Conservation (phyloP, 2,329 filamentous ascomycete genomes). For the Neophaeococcomyces mojaviensis region DNA sequence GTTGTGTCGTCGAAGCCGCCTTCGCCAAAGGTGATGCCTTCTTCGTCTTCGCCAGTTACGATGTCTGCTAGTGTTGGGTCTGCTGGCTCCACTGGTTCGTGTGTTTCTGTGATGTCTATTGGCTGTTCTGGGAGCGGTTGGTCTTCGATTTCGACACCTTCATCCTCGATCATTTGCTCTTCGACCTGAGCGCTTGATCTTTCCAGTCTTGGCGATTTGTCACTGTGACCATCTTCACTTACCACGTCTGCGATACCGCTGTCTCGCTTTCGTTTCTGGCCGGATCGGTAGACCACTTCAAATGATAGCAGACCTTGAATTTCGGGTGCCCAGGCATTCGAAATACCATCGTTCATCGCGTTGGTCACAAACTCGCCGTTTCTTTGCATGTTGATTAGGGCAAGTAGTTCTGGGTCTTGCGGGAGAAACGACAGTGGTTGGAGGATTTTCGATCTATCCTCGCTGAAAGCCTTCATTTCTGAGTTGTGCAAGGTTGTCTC, state of each 20-base stretch:
- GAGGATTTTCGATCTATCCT: slow-evolving; percentile 77
- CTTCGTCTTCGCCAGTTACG: slow-evolving; percentile 41
- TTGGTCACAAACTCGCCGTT: slow-evolving; percentile 82
- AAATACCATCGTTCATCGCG: slow-evolving; percentile 73
- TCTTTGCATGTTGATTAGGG: slow-evolving; percentile 85
- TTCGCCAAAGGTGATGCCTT: slow-evolving; percentile 33
- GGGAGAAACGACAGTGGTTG: slow-evolving; percentile 77
- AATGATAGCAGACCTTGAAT: slow-evolving; percentile 86
- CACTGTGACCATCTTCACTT: slow-evolving; percentile 56
- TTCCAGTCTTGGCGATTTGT: slow-evolving; percentile 57
- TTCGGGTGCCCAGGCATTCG: slow-evolving; percentile 81
- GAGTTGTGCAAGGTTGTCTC: slow-evolving; percentile 68
- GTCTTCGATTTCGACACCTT: slow-evolving; percentile 51
- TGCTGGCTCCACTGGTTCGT: slow-evolving; percentile 35
- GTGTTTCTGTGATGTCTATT: slow-evolving; percentile 29
- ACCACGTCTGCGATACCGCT: slow-evolving; percentile 70
- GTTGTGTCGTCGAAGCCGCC: slow-evolving; percentile 70
- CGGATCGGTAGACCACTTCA: slow-evolving; percentile 66
- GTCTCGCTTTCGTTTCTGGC: slow-evolving; percentile 90
- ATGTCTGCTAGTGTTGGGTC: slow-evolving; percentile 36
- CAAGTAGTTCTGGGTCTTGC: slow-evolving; percentile 76
- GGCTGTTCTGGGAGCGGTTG: slow-evolving; percentile 58
- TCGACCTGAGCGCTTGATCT: slow-evolving; percentile 59
- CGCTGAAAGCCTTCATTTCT: slow-evolving; percentile 79
- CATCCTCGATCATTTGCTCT: slow-evolving; percentile 35